phyloP scores from a whole-genome alignment of 306 rosid species.

The Heteromeles arbutifolia region DNA sequence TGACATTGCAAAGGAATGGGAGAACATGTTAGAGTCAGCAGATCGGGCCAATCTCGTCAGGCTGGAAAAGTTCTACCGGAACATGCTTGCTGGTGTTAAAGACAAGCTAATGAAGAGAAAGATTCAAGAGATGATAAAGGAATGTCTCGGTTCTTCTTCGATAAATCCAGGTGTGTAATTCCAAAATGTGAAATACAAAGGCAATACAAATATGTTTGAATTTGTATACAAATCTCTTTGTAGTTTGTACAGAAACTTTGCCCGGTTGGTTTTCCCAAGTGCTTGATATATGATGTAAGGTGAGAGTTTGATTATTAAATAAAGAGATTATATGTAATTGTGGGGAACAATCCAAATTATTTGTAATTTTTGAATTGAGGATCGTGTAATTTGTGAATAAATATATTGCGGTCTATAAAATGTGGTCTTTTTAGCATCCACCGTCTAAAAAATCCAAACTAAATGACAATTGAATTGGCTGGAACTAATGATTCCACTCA shows the following conservation, averaged over 20 bases:
- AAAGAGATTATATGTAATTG: background rate
- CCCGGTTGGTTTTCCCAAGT: background rate
- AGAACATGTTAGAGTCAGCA: conserved; percentile 65
- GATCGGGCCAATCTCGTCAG: conserved; percentile 49
- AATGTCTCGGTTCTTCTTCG: conserved; percentile 48
- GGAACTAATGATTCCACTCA: too few species aligned
- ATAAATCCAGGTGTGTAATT: background rate
- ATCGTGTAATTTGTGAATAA: too few species aligned
- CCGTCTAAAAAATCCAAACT: too few species aligned
- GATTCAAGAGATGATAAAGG: conserved; percentile 65
- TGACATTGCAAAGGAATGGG: conserved; percentile 81
- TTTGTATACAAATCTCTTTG: background rate
- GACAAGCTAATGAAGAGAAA: conserved; percentile 72
- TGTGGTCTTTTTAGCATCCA: too few species aligned
- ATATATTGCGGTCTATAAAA: too few species aligned
- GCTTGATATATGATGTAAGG: background rate
- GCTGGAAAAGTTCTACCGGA: conserved; percentile 64
- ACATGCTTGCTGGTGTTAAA: conserved; percentile 60
- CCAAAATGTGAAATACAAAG: background rate
- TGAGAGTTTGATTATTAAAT: background rate
- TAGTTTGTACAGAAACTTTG: background rate
- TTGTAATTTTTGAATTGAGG: background rate
- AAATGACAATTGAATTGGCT: too few species aligned
- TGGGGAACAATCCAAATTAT: background rate
- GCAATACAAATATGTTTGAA: background rate